These are phyloP conservation scores for Tylopilus plumbeoviolaceoides DNA, from an alignment of 768 basidiomycete species.

Conservation along the genomic window DNA sequence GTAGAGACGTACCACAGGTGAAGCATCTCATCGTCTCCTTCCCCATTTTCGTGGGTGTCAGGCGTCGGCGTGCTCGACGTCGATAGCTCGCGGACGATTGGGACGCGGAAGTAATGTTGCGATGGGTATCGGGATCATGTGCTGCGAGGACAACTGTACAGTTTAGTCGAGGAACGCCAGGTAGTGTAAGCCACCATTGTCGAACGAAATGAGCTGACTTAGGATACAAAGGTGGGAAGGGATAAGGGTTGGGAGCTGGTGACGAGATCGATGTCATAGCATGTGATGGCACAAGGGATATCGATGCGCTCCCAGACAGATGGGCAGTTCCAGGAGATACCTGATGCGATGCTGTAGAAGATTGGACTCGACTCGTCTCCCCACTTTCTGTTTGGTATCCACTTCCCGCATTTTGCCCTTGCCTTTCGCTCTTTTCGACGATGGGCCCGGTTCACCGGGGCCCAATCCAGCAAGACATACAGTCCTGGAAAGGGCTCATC, in stretches of 20 bases:
- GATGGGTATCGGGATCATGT: constrained; percentile 56
- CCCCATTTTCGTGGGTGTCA: constrained; percentile 1
- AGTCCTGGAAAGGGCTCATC: constrained; percentile 44
- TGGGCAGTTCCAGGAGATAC: not conserved
- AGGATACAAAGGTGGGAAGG: constrained; percentile 65
- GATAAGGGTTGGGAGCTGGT: constrained; percentile 53
- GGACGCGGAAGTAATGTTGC: constrained; percentile 74
- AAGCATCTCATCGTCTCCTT: constrained; percentile 53
- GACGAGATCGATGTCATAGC: not conserved
- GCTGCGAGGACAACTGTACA: constrained; percentile 67
- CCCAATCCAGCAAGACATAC: constrained; percentile 65
- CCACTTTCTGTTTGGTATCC: constrained; percentile 11
- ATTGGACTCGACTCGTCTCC: constrained; percentile 3
- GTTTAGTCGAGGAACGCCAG: constrained; percentile 60
- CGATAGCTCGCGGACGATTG: constrained; percentile 35
- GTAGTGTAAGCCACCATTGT: constrained; percentile 75
- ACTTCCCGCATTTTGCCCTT: constrained; percentile 24
- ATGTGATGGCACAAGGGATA: not conserved
- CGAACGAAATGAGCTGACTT: constrained; percentile 75
- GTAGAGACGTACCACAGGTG: constrained; percentile 67
- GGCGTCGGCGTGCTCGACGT: not conserved
- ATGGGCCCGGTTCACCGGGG: constrained; percentile 8
- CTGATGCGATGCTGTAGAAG: constrained; percentile 14
- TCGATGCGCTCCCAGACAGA: constrained; percentile 7
- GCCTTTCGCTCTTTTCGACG: constrained; percentile 7